These are phyloP conservation scores for Neonectria coccinea DNA, from an alignment of 2,329 filamentous ascomycete species.

Conservation along the genomic window DNA sequence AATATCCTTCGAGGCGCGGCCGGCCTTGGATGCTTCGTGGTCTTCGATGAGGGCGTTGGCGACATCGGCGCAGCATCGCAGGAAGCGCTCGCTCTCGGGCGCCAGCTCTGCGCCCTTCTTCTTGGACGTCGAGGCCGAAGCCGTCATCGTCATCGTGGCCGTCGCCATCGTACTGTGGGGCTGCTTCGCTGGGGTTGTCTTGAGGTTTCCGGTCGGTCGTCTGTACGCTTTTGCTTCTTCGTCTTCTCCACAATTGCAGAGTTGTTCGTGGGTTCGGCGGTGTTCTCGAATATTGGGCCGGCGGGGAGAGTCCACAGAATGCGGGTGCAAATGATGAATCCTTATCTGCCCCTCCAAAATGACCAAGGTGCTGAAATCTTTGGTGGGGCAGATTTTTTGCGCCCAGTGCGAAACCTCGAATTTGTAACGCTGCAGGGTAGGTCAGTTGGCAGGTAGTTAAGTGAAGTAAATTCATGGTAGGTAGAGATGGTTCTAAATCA, in stretches of 20 bases:
- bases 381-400: slow-evolving; percentile 38
- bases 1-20: slow-evolving; percentile 82
- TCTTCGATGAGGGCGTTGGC: slow-evolving; percentile 94
- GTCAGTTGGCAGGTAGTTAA: neutral
- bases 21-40: slow-evolving; percentile 84
- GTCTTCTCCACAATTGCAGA: neutral
- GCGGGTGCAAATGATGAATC: slow-evolving; percentile 29
- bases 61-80: slow-evolving; percentile 95
- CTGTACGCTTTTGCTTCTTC: neutral
- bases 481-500: too few species aligned
- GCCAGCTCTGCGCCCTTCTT: slow-evolving; percentile 82
- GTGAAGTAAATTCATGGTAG: neutral
- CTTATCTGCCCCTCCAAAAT: slow-evolving; percentile 44
- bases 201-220: neutral
- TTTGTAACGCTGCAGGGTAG: slow-evolving; percentile 33
- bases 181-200: neutral
- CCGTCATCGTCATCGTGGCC: slow-evolving; percentile 74
- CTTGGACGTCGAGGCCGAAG: slow-evolving; percentile 70
- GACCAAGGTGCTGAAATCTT: slow-evolving; percentile 35
- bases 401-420: slow-evolving; percentile 36
- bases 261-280: neutral
- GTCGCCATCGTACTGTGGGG: slow-evolving; percentile 52
- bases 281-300: neutral
- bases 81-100: slow-evolving; percentile 93
- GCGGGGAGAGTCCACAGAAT: slow-evolving; percentile 11